Evolutionary conservation across 73 alveolate species (phyloP).

Genomic region (Blepharisma stoltei): DNA sequence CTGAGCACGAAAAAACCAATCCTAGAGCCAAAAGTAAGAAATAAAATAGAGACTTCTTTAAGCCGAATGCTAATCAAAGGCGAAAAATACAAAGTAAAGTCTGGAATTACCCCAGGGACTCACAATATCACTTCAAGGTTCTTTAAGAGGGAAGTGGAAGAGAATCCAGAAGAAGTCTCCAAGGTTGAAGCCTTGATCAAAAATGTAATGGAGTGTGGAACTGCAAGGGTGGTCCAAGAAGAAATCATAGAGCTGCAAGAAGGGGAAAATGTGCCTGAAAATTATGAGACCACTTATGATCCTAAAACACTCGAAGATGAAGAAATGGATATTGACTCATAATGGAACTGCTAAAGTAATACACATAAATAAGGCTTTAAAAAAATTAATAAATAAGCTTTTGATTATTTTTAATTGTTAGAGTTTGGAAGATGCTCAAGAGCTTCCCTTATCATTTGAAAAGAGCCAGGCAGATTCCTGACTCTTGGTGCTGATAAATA

Average conservation of each 20-base stretch:
- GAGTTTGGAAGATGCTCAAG: too few relatives aligned
- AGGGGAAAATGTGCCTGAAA: slow-evolving; percentile 15
- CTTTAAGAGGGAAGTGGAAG: slow-evolving; percentile 3
- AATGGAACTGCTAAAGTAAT: too few relatives aligned
- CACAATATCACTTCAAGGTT: slow-evolving; percentile 17
- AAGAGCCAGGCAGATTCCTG: too few relatives aligned
- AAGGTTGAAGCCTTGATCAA: slow-evolving; percentile 17
- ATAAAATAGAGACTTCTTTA: slow-evolving; percentile 3
- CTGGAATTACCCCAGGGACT: slow-evolving; percentile 25
- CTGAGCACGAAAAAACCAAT: slow-evolving; percentile 28
- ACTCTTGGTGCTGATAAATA: too few relatives aligned
- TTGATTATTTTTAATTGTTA: too few relatives aligned
- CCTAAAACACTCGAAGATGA: background rate
- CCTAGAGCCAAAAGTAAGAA: slow-evolving; percentile 24
- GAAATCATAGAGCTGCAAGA: slow-evolving; percentile 11
- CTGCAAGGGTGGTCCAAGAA: slow-evolving; percentile 22
- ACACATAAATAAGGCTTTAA: too few relatives aligned
- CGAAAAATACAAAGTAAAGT: slow-evolving; percentile 10
- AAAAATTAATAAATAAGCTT: too few relatives aligned
- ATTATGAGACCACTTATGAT: slow-evolving; percentile 10
- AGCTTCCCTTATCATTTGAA: too few relatives aligned
- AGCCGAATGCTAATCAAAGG: slow-evolving; percentile 24
- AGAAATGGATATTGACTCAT: too few relatives aligned
- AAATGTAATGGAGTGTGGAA: slow-evolving; percentile 16
- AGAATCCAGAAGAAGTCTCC: background rate